phyloP scores from a whole-genome alignment of 495 filamentous ascomycete species.

The Penicillium diatomitis region DNA sequence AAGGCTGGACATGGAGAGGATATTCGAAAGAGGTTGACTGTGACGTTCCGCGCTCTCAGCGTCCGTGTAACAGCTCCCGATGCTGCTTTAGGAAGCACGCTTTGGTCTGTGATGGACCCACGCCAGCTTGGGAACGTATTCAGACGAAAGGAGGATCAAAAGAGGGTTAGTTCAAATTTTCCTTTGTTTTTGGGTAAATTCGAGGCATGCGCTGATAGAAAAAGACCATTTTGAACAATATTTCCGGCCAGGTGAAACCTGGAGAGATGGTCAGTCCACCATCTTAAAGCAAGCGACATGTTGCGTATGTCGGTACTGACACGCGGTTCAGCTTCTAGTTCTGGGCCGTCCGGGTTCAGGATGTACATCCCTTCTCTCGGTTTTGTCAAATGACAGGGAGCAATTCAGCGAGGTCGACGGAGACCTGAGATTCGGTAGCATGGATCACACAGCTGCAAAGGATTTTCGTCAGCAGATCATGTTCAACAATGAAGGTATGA shows the following conservation, averaged over 20 bases:
- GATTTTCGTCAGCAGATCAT: constrained; percentile 33
- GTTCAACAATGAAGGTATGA: constrained; percentile 32
- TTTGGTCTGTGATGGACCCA: constrained; percentile 28
- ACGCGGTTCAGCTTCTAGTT: constrained; percentile 23
- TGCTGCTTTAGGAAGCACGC: constrained; percentile 29
- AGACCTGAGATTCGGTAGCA: constrained; percentile 25
- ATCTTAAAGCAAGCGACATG: too few species aligned
- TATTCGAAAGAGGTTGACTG: constrained; percentile 26
- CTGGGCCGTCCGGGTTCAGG: constrained; percentile 37
- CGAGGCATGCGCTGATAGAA: neutral
- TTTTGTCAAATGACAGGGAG: constrained; percentile 30
- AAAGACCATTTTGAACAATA: constrained; percentile 30
- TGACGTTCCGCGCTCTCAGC: constrained; percentile 30
- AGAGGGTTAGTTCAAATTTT: constrained; percentile 14
- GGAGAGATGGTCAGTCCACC: constrained; percentile 29
- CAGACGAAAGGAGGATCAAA: constrained; percentile 9
- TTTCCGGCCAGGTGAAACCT: constrained; percentile 29
- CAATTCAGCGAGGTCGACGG: constrained; percentile 28
- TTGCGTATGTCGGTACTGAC: neutral
- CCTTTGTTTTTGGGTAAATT: neutral
- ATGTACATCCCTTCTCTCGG: constrained; percentile 32
- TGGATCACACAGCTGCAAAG: constrained; percentile 25
- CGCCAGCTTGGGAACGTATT: constrained; percentile 19
- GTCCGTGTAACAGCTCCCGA: constrained; percentile 32
- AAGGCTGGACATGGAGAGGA: constrained; percentile 1